These are phyloP conservation scores for Candida vaughaniae DNA, from an alignment of 805 yeast genomes.

Conservation along the genomic window DNA sequence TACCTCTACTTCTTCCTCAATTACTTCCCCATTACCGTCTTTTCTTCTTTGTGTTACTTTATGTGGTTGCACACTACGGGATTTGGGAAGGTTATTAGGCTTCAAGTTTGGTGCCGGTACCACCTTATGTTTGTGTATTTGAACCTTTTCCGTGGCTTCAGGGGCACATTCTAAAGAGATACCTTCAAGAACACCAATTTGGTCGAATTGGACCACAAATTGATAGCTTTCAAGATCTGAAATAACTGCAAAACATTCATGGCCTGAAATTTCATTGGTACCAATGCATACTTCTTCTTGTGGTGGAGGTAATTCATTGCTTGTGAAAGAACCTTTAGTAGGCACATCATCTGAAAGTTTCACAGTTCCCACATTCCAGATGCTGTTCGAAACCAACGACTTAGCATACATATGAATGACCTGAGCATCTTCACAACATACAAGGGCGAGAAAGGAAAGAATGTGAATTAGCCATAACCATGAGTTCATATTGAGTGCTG, in stretches of 20 bases:
- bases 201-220: slow-evolving; percentile 10
- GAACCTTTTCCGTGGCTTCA: not conserved
- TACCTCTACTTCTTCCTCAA: slow-evolving; percentile 13
- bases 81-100: slow-evolving; percentile 17
- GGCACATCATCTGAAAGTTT: too few relatives aligned
- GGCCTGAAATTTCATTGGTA: slow-evolving; percentile 25
- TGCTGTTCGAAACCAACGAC: too few relatives aligned
- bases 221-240: slow-evolving; percentile 11
- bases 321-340: too few relatives aligned
- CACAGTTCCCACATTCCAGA: too few relatives aligned
- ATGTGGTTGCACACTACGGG: slow-evolving; percentile 6
- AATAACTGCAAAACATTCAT: slow-evolving; percentile 28
- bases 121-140: slow-evolving; percentile 1
- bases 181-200: not conserved
- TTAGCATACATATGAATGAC: too few relatives aligned
- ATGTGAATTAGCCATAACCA: too few relatives aligned
- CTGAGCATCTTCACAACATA: too few relatives aligned
- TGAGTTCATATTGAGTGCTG: too few relatives aligned
- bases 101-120: slow-evolving; percentile 29
- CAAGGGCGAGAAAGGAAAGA: too few relatives aligned
- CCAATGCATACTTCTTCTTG: slow-evolving; percentile 20
- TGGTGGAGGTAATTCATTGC: too few relatives aligned
- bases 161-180: slow-evolving; percentile 4
- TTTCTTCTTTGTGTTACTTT: not conserved
- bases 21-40: slow-evolving; percentile 10